Base-by-base conservation (phyloP, 495 filamentous ascomycete species). In the Evansstolkia leycettana region DNA sequence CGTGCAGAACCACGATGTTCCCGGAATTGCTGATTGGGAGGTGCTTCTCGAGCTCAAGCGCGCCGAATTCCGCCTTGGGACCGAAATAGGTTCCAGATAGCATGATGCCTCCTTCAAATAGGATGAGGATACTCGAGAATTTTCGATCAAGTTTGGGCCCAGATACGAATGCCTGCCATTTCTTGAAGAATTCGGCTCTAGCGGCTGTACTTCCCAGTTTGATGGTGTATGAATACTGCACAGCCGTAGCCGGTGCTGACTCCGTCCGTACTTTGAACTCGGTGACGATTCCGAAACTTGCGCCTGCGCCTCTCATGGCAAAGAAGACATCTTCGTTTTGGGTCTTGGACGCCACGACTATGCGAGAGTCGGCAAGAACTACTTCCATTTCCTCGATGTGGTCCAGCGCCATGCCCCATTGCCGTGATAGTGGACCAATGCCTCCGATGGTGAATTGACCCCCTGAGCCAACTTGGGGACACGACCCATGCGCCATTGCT, bases 371-470 rank as follows among this genome's bases (percentile, higher is more conserved):
- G 1, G 76, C 75, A 6, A 78, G 64, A 9, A 85, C 77, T 1
- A 82, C 75, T 23, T 77, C 67, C 12, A 72, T 48, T 10, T 45
- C 72, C n/a, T 73, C 38, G 31, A 86, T 68, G 23, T 67, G 67
- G 43, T 87, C 82, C 28, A 87, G 52, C 0, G 76, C 62, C 0
- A 73, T 49, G n/a, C 82, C 82, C 65, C 71, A 82, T 23, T 70
- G 65, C 14, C 80, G 72, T 6, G 75, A 75, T 5, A 57, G 60
- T 18, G 69, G 62, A 0, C 81, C 82, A 31, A 67, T 73, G 5
- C 82, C 82, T 11, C 81, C 82, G 35, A 84, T 77, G 1, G 77
- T 78, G 32, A 72, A 66, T 50, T 89, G 84, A 3, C 84, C 84
- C 14, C 76, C 80, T 13, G 80, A 68, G 11, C 84, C 84, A 18